Evolutionary conservation across 805 yeast genomes (phyloP), one percentile per base, ranked within the genome.

Genomic region (Myxozyma monticola): DNA sequence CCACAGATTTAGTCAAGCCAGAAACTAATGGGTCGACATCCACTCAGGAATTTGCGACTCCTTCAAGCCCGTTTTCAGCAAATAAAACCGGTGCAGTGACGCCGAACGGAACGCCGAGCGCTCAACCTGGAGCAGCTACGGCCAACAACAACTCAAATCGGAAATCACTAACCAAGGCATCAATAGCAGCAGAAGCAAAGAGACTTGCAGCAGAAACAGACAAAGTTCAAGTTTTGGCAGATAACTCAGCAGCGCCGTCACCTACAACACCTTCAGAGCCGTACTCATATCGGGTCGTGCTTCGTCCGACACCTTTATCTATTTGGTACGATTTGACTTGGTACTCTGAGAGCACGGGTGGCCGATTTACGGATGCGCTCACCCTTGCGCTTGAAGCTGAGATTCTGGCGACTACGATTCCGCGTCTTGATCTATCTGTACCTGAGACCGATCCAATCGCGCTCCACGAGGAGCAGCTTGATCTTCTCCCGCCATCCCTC

Each of bases 311-410:
- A 1, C 89, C 84, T 51, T 65, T 85, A 34, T 83, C 96, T 0
- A 71, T 84, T 42, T 91, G 86, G 72, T 89, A 88, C 65, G 98
- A 91, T 65, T 70, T 93, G 62, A 22, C 45, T 8, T 28, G 34
- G 35, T 74, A 90, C 58, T 81, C 84, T 48, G 85, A 96, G 0
- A 97, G 91, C 53, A 81, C 88, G 33, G 78, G 85, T 5, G 74
- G 73, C 30, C 71, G 85, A 49, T 85, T 88, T 65, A 83, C 88
- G 30, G 98, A 91, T 67, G 76, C 78, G 21, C 74, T 88, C 45
- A 84, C 95, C 2, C 73, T 88, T 25, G 83, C 82, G 46, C 80
- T 91, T 78, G 98, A 93, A 68, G 76, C 91, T n/a, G 96, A 90
- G 67, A 80, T 90, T 22, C 71, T 91, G 44, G 78, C 87, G 0